Percentiles rank a stretch among this genome's conserved stretches.
These are phyloP conservation scores for Tricladium varicosporioides DNA, from an alignment of 2,329 filamentous ascomycete species.

Conservation along the genomic window DNA sequence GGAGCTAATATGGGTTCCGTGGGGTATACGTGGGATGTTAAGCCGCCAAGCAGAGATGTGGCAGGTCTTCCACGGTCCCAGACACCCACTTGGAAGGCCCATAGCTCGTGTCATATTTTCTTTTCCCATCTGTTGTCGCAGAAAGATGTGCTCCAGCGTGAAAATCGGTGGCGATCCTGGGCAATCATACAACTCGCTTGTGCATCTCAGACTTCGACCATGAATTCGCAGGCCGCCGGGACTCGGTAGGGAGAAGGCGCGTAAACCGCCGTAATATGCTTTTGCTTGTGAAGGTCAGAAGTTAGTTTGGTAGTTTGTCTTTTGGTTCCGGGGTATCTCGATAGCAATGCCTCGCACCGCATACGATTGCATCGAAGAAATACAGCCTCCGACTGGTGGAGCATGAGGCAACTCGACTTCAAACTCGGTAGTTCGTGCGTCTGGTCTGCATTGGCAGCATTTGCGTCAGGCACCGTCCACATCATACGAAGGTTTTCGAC, in stretches of 20 bases:
- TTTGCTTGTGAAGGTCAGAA: not conserved
- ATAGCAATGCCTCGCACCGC: not conserved
- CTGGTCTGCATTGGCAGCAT: not conserved
- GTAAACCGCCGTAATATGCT: not conserved
- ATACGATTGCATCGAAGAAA: not conserved
- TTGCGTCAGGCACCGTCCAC: not conserved
- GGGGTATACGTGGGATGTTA: slow-evolving; percentile 17
- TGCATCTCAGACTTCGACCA: not conserved
- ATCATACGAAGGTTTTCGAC: not conserved
- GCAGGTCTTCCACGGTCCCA: slow-evolving; percentile 6
- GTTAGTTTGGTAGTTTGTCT: not conserved
- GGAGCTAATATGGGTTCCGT: slow-evolving; percentile 4
- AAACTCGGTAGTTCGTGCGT: slow-evolving; percentile 1
- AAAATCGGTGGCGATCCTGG: not conserved
- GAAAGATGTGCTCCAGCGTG: not conserved
- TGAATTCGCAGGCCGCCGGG: too few relatives aligned
- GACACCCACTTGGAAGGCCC: not conserved
- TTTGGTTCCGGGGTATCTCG: not conserved
- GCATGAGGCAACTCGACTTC: not conserved
- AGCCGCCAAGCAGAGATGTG: slow-evolving; percentile 4
- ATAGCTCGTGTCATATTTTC: slow-evolving; percentile 2
- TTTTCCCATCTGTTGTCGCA: not conserved
- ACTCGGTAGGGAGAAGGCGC: not conserved
- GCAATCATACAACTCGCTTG: not conserved
- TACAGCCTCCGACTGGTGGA: not conserved